phyloP scores from a whole-genome alignment of 768 basidiomycete genomes.

The Mycena maculata region DNA sequence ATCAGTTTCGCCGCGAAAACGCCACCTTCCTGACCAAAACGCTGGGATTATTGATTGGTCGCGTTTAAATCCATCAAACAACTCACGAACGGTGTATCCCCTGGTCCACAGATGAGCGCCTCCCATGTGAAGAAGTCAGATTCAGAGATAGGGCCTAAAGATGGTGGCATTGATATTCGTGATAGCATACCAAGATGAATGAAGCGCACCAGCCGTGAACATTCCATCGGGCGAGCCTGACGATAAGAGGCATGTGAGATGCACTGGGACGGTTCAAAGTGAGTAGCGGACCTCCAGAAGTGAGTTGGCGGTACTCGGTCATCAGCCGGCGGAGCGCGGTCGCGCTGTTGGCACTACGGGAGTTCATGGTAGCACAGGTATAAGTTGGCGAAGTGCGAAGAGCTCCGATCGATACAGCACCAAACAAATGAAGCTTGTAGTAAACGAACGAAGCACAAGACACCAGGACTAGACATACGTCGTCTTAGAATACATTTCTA shows the following conservation, averaged over 20 bases:
- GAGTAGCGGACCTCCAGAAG: constrained; percentile 69
- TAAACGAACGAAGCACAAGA: neutral
- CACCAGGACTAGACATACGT: too few relatives aligned
- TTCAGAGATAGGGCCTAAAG: constrained; percentile 85
- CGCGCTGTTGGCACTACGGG: constrained; percentile 64
- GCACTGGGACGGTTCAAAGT: constrained; percentile 1
- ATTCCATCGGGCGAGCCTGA: constrained; percentile 91
- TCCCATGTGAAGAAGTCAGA: constrained; percentile 97
- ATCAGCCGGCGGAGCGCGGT: constrained; percentile 89
- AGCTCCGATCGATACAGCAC: neutral
- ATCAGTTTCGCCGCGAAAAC: constrained; percentile 92
- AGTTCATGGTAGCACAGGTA: constrained; percentile 58
- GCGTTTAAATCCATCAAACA: neutral
- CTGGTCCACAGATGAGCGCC: constrained; percentile 92
- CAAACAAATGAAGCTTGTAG: constrained; percentile 4
- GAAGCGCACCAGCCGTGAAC: constrained; percentile 85
- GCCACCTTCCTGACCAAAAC: constrained; percentile 82
- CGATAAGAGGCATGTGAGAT: neutral
- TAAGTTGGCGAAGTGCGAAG: neutral
- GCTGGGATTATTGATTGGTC: constrained; percentile 10
- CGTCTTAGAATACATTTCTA: constrained; percentile 30
- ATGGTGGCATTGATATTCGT: constrained; percentile 7
- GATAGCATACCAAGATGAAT: constrained; percentile 13
- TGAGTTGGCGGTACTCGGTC: constrained; percentile 93
- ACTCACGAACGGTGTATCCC: constrained; percentile 93